These are phyloP conservation scores for Alternaria sp. DNA, from an alignment of 2,329 filamentous ascomycete genomes.

Conservation along the genomic window DNA sequence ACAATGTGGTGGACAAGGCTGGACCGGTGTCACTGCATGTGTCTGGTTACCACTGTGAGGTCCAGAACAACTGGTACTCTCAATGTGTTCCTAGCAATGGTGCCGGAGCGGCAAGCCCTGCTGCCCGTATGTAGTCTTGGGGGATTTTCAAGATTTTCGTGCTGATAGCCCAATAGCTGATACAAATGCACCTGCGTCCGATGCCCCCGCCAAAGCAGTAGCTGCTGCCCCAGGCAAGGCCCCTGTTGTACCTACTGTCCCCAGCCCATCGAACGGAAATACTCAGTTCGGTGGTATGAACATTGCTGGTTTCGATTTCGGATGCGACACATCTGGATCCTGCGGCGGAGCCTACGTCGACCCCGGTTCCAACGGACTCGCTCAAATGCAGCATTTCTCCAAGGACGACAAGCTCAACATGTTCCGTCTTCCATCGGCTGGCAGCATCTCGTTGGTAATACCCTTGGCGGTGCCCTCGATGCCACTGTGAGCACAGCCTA, in stretches of 20 bases:
- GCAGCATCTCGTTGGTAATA: conserved; percentile 67
- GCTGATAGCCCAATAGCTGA: neutral
- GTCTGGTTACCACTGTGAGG: conserved; percentile 47
- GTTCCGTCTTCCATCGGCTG: conserved; percentile 66
- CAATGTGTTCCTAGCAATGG: conserved; percentile 46
- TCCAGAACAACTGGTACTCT: conserved; percentile 53
- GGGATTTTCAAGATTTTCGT: no score
- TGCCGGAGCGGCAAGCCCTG: conserved; percentile 1
- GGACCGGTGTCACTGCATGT: conserved; percentile 51
- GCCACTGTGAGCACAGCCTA: conserved; percentile 60
- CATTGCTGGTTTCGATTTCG: conserved; percentile 61
- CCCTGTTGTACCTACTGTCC: neutral
- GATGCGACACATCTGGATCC: conserved; percentile 49
- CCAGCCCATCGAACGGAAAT: conserved; percentile 5
- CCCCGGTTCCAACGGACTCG: conserved; percentile 50
- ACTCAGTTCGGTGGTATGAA: conserved; percentile 52
- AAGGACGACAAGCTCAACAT: conserved; percentile 64
- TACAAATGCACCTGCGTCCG: neutral
- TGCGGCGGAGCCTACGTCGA: conserved; percentile 37
- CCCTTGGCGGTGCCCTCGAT: conserved; percentile 62
- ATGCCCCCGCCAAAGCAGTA: neutral
- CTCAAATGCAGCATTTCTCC: conserved; percentile 66
- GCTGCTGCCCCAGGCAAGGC: neutral
- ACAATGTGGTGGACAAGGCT: conserved; percentile 56
- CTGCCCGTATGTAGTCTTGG: neutral